phyloP scores from a whole-genome alignment of 2,329 filamentous ascomycete genomes.

The Pseudogymnoascus sp. region DNA sequence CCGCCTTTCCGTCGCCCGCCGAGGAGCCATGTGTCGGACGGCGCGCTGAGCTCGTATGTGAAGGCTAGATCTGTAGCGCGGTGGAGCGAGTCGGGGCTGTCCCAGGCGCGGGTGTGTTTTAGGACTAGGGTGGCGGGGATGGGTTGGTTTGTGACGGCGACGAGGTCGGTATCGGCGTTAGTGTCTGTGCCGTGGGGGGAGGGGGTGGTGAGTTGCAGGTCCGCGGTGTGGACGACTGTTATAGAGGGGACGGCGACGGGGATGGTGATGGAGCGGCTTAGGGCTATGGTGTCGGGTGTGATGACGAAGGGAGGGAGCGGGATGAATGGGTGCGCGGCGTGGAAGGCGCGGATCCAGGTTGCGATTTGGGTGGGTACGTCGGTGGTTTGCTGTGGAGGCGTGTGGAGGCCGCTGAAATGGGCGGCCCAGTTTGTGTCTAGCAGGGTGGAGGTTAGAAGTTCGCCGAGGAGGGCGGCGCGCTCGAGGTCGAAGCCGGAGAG shows the following conservation, averaged over 20 bases:
- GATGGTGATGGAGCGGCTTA: conserved; percentile 65
- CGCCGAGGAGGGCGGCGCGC: conserved; percentile 45
- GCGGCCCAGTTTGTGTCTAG: conserved; percentile 40
- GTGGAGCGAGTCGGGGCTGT: conserved; percentile 36
- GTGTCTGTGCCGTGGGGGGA: conserved; percentile 23
- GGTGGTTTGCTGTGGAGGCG: conserved; percentile 10
- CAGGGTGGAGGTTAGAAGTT: conserved; percentile 44
- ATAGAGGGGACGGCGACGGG: conserved; percentile 84
- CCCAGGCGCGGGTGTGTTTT: conserved; percentile 57
- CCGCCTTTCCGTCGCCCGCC: conserved; percentile 75
- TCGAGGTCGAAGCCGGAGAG: conserved; percentile 50
- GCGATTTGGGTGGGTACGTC: conserved; percentile 22
- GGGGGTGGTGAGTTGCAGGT: conserved; percentile 44
- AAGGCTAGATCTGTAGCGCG: conserved; percentile 55
- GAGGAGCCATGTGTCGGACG: conserved; percentile 73
- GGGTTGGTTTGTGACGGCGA: conserved; percentile 56
- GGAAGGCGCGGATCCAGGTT: conserved; percentile 22
- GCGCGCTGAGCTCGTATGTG: conserved; percentile 72
- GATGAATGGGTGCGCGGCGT: conserved; percentile 17
- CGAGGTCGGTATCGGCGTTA: conserved; percentile 28
- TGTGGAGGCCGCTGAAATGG: conserved; percentile 41
- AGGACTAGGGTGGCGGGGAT: conserved; percentile 55
- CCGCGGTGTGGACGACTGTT: conserved; percentile 73
- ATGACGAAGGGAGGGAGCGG: conserved; percentile 19
- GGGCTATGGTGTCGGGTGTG: conserved; percentile 25